Evolutionary conservation across 768 basidiomycete genomes (phyloP), one percentile per base, ranked within the genome.

Genomic region (Dendrothele bispora): DNA sequence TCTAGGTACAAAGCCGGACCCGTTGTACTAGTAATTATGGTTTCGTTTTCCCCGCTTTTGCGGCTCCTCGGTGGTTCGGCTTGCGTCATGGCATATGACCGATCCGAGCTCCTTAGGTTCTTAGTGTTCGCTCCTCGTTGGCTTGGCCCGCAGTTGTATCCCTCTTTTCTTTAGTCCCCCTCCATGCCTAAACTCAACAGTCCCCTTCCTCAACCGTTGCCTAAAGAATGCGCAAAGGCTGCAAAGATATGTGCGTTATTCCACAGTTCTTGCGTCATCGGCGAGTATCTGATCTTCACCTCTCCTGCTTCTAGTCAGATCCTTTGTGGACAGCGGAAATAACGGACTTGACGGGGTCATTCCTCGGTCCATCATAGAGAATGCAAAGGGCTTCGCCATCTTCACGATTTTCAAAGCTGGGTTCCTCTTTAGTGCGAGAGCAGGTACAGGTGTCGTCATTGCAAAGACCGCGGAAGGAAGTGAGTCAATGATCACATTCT

Each of bases 371-470:
- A 70, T 81, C 30, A 69, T 81, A 5, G 69, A 77, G 51, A 70
- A 75, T 50, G 77, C 79, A 5, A 76, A 70, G 60, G 79, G 94
- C 4, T 95, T 95, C 60, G 92, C 91, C n/a, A 91, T 93, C 39
- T 92, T 93, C 63, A 91, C 88, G 4, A 79, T 94, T 43, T 78
- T 91, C 68, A 94, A 93, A 58, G 94, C 84, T 20, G 82, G 78
- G 0, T 76, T 78, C 43, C 61, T 78, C 4, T 83, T 93, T 17
- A 78, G 79, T 35, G 91, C 89, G 2, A 73, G 90, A 54, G 93
- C 83, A 28, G 90, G 93, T 20, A 85, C 84, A 37, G 94, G 94
- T 6, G 68, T 98, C 17, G 94, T 95, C 28, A 94, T 98, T 43
- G 92, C 92, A 20, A 84, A 75, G 55, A 71, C 93, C 15, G 73